Conservation (phyloP, 305 asterid genomes). For the Stenogyne calaminthoides region DNA sequence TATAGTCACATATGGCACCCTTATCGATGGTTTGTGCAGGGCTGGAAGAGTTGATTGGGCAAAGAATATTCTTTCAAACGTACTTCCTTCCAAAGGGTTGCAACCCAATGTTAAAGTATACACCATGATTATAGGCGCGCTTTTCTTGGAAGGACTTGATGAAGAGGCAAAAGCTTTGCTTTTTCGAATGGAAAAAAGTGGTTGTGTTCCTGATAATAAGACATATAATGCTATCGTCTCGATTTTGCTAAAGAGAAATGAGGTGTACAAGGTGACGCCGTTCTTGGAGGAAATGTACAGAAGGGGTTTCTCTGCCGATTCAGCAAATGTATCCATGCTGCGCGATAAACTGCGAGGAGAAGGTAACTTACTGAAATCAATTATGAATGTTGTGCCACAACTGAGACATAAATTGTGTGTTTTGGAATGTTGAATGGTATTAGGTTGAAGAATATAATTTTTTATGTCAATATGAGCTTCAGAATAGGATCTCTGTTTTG, state of each 20-base stretch:
- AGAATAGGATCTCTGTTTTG: not conserved
- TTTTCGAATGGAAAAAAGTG: slow-evolving; percentile 16
- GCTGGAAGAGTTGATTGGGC: slow-evolving; percentile 10
- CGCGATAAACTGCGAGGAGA: not conserved
- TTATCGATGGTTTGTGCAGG: slow-evolving; percentile 12
- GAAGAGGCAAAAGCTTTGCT: slow-evolving; percentile 29
- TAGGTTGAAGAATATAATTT: not conserved
- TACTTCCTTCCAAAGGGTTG: slow-evolving; percentile 33
- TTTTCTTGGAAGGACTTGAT: slow-evolving; percentile 18
- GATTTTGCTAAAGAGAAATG: slow-evolving; percentile 5
- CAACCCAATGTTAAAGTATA: slow-evolving; percentile 20
- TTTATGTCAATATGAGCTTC: not conserved
- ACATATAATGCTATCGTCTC: slow-evolving; percentile 22
- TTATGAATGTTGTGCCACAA: not conserved
- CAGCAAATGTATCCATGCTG: not conserved
- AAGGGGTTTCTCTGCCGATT: not conserved
- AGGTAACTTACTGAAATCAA: not conserved
- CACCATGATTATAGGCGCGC: slow-evolving; percentile 17
- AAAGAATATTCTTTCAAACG: slow-evolving; percentile 11
- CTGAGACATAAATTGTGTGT: not conserved
- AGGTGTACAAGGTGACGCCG: not conserved
- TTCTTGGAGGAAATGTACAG: slow-evolving; percentile 1
- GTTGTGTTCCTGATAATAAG: slow-evolving; percentile 20
- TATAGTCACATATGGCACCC: slow-evolving; percentile 3
- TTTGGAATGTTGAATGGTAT: not conserved